These are phyloP conservation scores for Penicilliopsis zonata DNA, from an alignment of 495 filamentous ascomycete species.

Conservation along the genomic window DNA sequence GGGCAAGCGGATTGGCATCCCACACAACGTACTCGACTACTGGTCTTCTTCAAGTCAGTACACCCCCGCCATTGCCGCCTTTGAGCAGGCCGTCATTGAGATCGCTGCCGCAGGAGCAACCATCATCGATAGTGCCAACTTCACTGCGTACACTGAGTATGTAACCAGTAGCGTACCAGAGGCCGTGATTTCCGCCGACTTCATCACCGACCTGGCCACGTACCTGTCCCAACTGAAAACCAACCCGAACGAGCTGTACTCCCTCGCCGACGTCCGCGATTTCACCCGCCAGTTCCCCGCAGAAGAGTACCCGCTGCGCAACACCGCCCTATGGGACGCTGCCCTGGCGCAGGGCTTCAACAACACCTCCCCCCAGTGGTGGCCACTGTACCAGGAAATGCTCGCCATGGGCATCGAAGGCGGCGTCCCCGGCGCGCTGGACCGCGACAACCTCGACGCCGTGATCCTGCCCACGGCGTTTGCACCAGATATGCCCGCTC, in stretches of 20 bases:
- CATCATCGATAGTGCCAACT: conserved; percentile 41
- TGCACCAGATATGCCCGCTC: conserved; percentile 28
- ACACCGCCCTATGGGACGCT: conserved; percentile 35
- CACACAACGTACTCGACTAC: conserved; percentile 31
- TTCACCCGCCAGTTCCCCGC: conserved; percentile 31
- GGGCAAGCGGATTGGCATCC: conserved; percentile 40
- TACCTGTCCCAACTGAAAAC: conserved; percentile 33
- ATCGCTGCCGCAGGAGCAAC: conserved; percentile 36
- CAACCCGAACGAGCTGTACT: conserved; percentile 35
- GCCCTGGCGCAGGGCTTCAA: conserved; percentile 22
- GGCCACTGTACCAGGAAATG: conserved; percentile 28
- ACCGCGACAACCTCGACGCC: conserved; percentile 34
- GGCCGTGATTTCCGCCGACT: conserved; percentile 31
- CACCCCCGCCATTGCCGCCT: conserved; percentile 24
- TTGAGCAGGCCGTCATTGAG: conserved; percentile 28
- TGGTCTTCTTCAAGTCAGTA: conserved; percentile 4
- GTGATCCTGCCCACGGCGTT: conserved; percentile 37
- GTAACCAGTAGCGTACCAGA: conserved; percentile 13
- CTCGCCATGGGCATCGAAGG: conserved; percentile 33
- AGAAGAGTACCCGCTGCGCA: conserved; percentile 38
- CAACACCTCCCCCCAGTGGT: conserved; percentile 31
- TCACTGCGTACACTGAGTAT: conserved; percentile 33
- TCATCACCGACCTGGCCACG: conserved; percentile 24
- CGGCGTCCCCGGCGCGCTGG: conserved; percentile 36
- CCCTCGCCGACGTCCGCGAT: conserved; percentile 24